Percentiles rank a stretch among this genome's conserved stretches.
phyloP scores from a whole-genome alignment of 2,329 filamentous ascomycete genomes.

The Exophiala dermatitidis region DNA sequence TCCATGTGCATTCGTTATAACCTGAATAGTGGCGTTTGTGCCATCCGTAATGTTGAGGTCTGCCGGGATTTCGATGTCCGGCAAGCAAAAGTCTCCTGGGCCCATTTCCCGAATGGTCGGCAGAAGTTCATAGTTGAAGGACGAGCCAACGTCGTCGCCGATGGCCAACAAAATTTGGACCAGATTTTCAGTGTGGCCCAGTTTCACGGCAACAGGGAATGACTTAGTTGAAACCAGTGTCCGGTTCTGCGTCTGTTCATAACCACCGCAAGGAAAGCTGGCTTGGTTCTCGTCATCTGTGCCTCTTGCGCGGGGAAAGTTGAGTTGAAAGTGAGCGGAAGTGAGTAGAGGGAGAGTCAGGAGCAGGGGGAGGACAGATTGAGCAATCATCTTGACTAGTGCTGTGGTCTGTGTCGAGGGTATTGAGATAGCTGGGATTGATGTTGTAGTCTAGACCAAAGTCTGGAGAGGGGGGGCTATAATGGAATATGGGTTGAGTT shows the following conservation, averaged over 20 bases:
- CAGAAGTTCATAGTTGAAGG: constrained; percentile 63
- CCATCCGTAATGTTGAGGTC: constrained; percentile 49
- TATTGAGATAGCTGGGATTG: background rate
- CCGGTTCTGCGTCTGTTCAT: constrained; percentile 37
- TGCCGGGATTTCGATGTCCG: constrained; percentile 38
- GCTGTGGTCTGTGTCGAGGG: background rate
- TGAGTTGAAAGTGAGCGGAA: constrained; percentile 50
- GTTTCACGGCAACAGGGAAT: constrained; percentile 45
- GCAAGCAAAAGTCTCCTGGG: constrained; percentile 60
- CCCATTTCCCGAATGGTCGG: constrained; percentile 54
- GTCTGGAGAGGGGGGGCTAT: too few relatives aligned
- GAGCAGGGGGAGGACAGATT: constrained; percentile 6
- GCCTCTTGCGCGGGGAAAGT: constrained; percentile 46
- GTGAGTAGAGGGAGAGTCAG: constrained; percentile 7
- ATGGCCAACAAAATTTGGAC: constrained; percentile 49
- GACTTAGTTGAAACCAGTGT: constrained; percentile 44
- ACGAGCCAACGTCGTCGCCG: constrained; percentile 47
- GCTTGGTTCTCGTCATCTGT: constrained; percentile 41
- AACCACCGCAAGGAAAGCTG: constrained; percentile 47
- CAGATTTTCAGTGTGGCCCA: constrained; percentile 48
- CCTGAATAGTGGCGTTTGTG: constrained; percentile 59
- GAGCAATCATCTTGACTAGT: constrained; percentile 6
- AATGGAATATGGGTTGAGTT: too few relatives aligned
- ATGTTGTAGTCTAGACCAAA: too few relatives aligned
- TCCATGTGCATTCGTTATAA: constrained; percentile 56